Evolutionary conservation across 345 rosid genomes (phyloP).

Genomic region (Sisymbrium irio): DNA sequence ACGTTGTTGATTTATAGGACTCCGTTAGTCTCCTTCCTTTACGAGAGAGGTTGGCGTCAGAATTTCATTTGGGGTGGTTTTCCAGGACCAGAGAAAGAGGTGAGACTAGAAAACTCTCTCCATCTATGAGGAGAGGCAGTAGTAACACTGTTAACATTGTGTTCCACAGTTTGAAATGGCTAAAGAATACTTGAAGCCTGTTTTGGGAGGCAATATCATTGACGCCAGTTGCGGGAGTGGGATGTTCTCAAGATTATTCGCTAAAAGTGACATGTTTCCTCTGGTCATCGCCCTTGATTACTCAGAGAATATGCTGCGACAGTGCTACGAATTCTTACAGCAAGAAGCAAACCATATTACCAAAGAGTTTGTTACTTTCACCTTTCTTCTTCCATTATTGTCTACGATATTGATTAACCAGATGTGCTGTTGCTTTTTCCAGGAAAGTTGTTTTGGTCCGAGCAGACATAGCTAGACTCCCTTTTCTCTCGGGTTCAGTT

Average conservation of each 20-base stretch:
- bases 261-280: constrained; percentile 71
- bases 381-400: neutral
- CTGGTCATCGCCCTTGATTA: constrained; percentile 75
- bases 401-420: neutral
- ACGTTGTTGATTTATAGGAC: constrained; percentile 42
- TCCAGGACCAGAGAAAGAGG: constrained; percentile 94
- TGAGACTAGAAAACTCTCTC: constrained; percentile 23
- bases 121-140: neutral
- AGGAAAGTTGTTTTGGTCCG: constrained; percentile 77
- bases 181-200: constrained; percentile 68
- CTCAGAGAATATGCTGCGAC: constrained; percentile 84
- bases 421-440: neutral
- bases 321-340: constrained; percentile 64
- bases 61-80: constrained; percentile 67
- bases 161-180: constrained; percentile 68
- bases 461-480: constrained; percentile 89
- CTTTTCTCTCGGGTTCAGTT: constrained; percentile 64
- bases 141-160: constrained; percentile 13
- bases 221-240: constrained; percentile 98
- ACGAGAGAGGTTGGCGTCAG: constrained; percentile 98
- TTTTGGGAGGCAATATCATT: constrained; percentile 71
- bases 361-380: constrained; percentile 50
- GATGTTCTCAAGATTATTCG: constrained; percentile 69
- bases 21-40: constrained; percentile 67
- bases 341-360: constrained; percentile 63